Base-by-base conservation (phyloP, 1,284 basidiomycete genomes). In the Phylloporus sp. region DNA sequence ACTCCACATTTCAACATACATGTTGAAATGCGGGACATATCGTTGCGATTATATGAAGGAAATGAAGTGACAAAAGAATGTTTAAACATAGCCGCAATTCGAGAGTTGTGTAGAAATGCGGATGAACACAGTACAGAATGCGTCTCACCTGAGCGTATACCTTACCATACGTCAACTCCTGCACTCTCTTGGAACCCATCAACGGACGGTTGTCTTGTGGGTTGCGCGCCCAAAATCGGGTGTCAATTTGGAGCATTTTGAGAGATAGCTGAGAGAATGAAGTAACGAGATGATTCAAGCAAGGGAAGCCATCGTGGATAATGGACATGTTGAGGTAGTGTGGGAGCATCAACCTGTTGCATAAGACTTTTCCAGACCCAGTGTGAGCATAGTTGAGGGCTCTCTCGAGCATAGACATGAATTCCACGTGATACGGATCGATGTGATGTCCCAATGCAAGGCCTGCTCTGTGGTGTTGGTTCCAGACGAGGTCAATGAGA, bases 361-460 rank as follows among this genome's bases (percentile, higher is more conserved):
- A 61, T 0, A 68, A 17, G 3, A 68, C 65, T 4, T 52, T 65
- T 0, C 25, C 64, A 1, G 66, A 60, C 4, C 67, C 67, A 1
- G 65, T 68, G 27, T 68, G 67, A 8, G 45, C 58, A 11, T 57
- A 68, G 53, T 59, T 66, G 4, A 66, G 60, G 0, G 29, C 3
- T 2, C 65, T 32, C 25, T 68, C 65, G 12, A 68, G 27, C 53
- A 66, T 66, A 0, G 67, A 57, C 53, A 66, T 62, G 60, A 66
- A 37, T 45, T 68, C 65, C 5, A 68, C 19, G 15, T 60, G 25
- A 4, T 58, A 68, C 3, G 53, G 47, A 14, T 63, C 25, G 41
- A 63, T 14, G 15, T 6, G 12, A 5, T 37, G 47, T 14, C 32
- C 32, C 0, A 37, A 12, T 1, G 8, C 12, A 4, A 61, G 29